phyloP scores from a whole-genome alignment of 352 stramenopile genomes.

The Aphanomyces euteiches region DNA sequence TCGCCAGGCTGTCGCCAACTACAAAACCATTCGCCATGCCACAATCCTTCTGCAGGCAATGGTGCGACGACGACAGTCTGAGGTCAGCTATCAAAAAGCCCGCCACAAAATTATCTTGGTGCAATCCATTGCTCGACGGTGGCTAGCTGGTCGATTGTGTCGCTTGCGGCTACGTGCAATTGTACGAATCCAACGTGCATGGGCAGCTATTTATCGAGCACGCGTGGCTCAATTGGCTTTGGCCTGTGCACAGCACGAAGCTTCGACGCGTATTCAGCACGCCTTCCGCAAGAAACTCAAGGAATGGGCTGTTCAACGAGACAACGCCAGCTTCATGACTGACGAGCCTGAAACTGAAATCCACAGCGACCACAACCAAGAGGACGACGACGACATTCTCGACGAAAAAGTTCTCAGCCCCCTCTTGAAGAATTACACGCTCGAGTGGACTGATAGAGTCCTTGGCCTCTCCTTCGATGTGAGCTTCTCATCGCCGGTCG shows the following conservation, averaged over 20 bases:
- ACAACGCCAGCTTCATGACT: background rate
- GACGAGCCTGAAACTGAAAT: conserved; percentile 25
- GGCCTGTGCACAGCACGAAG: background rate
- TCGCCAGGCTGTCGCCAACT: background rate
- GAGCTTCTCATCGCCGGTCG: conserved; percentile 70
- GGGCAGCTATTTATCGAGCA: background rate
- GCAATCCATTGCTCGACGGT: too few species aligned
- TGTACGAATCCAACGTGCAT: background rate
- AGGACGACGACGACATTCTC: conserved; percentile 17
- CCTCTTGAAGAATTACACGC: conserved; percentile 46
- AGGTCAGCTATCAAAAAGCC: too few species aligned
- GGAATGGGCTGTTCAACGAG: background rate
- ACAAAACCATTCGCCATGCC: background rate
- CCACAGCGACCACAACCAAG: background rate
- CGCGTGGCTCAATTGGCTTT: background rate
- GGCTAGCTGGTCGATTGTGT: too few species aligned
- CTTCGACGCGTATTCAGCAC: background rate
- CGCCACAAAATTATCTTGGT: too few species aligned
- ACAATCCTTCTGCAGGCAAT: background rate
- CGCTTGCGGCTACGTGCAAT: background rate
- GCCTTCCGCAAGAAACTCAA: background rate
- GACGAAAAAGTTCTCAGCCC: background rate
- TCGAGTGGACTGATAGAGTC: conserved; percentile 80
- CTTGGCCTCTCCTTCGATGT: conserved; percentile 82
- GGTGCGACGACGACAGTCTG: background rate